These are phyloP conservation scores for barrel medic (Medicago truncatula) DNA, from an alignment of 306 rosid genomes.

Conservation along the genomic window DNA sequence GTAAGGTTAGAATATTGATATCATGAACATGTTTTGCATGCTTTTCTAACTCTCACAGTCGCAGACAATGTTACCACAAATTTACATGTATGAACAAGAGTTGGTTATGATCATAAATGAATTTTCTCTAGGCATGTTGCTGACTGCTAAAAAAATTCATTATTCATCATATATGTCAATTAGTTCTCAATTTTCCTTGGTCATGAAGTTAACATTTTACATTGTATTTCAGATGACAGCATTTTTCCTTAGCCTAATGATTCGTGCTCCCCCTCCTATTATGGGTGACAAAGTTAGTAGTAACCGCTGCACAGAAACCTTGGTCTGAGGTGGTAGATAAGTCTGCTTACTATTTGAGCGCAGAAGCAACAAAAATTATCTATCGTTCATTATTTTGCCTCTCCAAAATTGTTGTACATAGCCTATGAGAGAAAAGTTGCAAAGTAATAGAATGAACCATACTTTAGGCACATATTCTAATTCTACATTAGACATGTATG, in stretches of 20 bases:
- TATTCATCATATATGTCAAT: background rate
- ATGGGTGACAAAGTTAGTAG: slow-evolving; percentile 40
- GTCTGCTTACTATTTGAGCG: background rate
- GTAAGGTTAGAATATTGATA: background rate
- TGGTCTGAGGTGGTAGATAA: slow-evolving; percentile 35
- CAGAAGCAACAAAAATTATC: background rate
- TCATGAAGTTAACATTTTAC: slow-evolving; percentile 29
- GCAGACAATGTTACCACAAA: too few species aligned
- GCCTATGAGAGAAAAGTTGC: slow-evolving; percentile 19
- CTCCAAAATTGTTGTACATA: slow-evolving; percentile 28
- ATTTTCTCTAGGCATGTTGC: too few species aligned
- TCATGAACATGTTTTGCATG: background rate
- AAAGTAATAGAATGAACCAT: slow-evolving; percentile 11
- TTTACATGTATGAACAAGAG: too few species aligned
- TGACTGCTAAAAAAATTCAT: background rate
- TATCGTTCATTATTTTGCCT: slow-evolving; percentile 34
- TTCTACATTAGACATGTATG: background rate
- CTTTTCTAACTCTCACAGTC: background rate
- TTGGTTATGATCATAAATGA: too few species aligned
- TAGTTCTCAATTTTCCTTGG: background rate
- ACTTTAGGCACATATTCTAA: slow-evolving; percentile 13
- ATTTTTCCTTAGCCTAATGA: slow-evolving; percentile 66
- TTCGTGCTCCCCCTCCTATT: slow-evolving; percentile 53
- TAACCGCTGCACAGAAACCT: slow-evolving; percentile 47
- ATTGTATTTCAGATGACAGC: slow-evolving; percentile 68